Percentiles rank a stretch among this genome's conserved stretches.
Conservation (phyloP, 306 rosid genomes). For the Cucurbita pepo region DNA sequence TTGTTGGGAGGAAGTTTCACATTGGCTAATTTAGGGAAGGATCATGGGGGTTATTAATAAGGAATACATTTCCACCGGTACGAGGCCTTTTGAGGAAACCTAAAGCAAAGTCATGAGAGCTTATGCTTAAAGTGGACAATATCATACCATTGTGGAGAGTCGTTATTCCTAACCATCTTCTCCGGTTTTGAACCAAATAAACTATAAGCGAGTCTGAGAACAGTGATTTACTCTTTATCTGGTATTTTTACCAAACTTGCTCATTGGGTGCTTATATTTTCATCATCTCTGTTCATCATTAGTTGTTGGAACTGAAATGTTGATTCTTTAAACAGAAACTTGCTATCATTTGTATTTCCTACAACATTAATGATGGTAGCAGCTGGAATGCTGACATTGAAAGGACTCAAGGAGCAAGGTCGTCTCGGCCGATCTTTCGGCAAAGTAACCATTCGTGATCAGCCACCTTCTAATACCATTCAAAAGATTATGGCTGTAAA, state of each 20-base stretch:
- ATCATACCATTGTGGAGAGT: too few relatives aligned
- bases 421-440: slow-evolving; percentile 90
- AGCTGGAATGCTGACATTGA: slow-evolving; percentile 60
- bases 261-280: not conserved
- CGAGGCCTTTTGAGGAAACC: too few relatives aligned
- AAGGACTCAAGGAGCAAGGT: slow-evolving; percentile 90
- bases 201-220: not conserved
- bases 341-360: slow-evolving; percentile 69
- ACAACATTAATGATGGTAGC: slow-evolving; percentile 45
- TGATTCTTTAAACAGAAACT: slow-evolving; percentile 39
- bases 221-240: not conserved
- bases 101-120: too few relatives aligned
- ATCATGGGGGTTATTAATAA: too few relatives aligned
- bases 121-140: too few relatives aligned
- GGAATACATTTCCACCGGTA: too few relatives aligned
- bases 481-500: slow-evolving; percentile 83
- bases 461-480: slow-evolving; percentile 91
- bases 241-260: not conserved
- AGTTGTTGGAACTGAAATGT: not conserved
- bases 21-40: too few relatives aligned
- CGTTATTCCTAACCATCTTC: not conserved
- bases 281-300: not conserved
- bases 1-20: too few relatives aligned
- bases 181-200: not conserved
- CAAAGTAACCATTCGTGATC: slow-evolving; percentile 62